Conservation (phyloP, 176 grass and related monocot genomes). For the Aegilops tauschii region DNA sequence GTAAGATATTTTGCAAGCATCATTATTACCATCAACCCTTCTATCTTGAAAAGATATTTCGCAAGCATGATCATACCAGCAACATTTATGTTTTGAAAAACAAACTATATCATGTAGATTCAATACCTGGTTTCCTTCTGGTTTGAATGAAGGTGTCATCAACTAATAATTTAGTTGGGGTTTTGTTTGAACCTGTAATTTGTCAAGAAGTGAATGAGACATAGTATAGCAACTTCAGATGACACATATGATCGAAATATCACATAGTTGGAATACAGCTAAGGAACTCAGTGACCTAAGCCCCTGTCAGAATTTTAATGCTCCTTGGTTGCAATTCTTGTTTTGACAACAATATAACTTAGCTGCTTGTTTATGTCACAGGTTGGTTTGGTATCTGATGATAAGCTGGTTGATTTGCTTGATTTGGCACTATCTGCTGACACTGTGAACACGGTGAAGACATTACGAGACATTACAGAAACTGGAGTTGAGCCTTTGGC, state of each 20-base stretch:
- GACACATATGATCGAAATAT: background rate
- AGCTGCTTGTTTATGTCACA: conserved; percentile 33
- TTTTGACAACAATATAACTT: background rate
- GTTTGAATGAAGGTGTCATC: background rate
- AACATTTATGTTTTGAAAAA: background rate
- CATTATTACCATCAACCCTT: background rate
- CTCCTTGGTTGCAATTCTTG: background rate
- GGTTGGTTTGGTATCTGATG: conserved; percentile 88
- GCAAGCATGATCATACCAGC: background rate
- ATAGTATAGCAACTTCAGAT: background rate
- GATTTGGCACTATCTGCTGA: conserved; percentile 84
- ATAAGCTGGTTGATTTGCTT: conserved; percentile 86
- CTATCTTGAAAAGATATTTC: background rate
- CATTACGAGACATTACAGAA: conserved; percentile 77
- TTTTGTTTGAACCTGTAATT: background rate
- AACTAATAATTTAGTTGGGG: background rate
- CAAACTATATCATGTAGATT: background rate
- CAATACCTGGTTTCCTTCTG: background rate
- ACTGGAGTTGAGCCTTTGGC: conserved; percentile 84
- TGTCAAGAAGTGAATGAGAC: conserved; percentile 12
- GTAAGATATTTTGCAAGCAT: conserved; percentile 58
- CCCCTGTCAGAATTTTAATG: background rate
- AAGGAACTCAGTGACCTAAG: background rate
- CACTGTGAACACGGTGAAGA: conserved; percentile 82
- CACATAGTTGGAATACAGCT: background rate